Evolutionary conservation across 805 yeast genomes (phyloP).

Genomic region (Candida coleopterorum): DNA sequence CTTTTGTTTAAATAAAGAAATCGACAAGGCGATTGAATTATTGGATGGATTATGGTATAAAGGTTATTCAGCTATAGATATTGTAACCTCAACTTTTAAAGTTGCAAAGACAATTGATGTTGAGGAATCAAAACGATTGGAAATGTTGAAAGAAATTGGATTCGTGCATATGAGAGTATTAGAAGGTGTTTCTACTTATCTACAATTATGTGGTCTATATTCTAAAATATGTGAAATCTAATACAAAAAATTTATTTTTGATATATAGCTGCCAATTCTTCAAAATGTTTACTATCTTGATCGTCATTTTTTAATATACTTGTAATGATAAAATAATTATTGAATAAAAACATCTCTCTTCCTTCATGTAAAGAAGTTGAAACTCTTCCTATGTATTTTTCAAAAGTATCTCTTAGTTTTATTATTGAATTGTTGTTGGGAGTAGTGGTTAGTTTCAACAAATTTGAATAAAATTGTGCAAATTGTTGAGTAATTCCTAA

Average conservation of each 20-base stretch:
- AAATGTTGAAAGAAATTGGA: conserved; percentile 81
- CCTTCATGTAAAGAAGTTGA: conserved; percentile 43
- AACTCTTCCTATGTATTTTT: conserved; percentile 67
- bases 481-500: conserved; percentile 71
- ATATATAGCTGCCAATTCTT: conserved; percentile 37
- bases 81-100: conserved; percentile 83
- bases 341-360: conserved; percentile 68
- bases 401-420: conserved; percentile 75
- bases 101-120: conserved; percentile 76
- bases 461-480: conserved; percentile 65
- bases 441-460: conserved; percentile 62
- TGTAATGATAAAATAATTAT: conserved; percentile 61
- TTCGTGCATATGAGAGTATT: conserved; percentile 85
- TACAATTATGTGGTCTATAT: conserved; percentile 81
- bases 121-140: conserved; percentile 65
- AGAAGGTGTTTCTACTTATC: conserved; percentile 86
- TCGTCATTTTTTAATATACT: conserved; percentile 47
- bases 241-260: no score
- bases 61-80: conserved; percentile 92
- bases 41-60: conserved; percentile 75
- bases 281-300: conserved; percentile 37
- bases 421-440: conserved; percentile 69
- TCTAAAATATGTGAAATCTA: conserved; percentile 46
- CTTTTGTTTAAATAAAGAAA: conserved; percentile 34
- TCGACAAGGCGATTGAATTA: conserved; percentile 63